Conservation (phyloP, 495 filamentous ascomycete species). For the Aspergillus asperescens region DNA sequence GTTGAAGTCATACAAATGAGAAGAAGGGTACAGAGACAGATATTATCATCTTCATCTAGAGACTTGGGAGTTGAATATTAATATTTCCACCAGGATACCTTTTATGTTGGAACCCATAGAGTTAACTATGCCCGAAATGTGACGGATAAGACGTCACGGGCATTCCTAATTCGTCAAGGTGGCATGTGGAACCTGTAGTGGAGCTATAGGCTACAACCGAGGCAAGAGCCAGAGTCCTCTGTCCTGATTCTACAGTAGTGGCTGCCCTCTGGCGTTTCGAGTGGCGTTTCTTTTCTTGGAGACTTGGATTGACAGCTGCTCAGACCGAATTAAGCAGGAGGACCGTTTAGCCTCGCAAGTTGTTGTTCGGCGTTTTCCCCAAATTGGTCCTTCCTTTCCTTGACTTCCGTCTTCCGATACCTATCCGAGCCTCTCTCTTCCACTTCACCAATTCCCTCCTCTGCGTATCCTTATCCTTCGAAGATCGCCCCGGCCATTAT, state of each 20-base stretch:
- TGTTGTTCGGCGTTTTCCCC: background rate
- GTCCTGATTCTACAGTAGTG: no score
- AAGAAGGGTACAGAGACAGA: background rate
- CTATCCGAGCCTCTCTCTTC: no score
- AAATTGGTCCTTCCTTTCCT: constrained; percentile 2
- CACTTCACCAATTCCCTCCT: constrained; percentile 11
- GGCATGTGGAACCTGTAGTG: constrained; percentile 10
- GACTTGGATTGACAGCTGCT: background rate
- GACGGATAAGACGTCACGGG: constrained; percentile 1
- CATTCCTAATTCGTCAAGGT: constrained; percentile 2
- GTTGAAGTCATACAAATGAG: constrained; percentile 10
- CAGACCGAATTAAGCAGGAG: background rate
- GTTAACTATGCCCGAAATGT: background rate
- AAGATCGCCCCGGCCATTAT: constrained; percentile 2
- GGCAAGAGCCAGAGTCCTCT: background rate
- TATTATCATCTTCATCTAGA: background rate
- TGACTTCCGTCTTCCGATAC: constrained; percentile 14
- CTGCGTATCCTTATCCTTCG: constrained; percentile 16
- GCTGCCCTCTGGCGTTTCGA: background rate
- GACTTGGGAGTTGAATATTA: no score
- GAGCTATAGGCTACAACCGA: no score
- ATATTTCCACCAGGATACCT: no score
- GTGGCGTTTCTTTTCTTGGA: background rate
- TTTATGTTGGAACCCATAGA: no score
- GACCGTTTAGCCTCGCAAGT: background rate